Evolutionary conservation across 2,329 filamentous ascomycete species (phyloP).

Genomic region (Knufia fluminis): DNA sequence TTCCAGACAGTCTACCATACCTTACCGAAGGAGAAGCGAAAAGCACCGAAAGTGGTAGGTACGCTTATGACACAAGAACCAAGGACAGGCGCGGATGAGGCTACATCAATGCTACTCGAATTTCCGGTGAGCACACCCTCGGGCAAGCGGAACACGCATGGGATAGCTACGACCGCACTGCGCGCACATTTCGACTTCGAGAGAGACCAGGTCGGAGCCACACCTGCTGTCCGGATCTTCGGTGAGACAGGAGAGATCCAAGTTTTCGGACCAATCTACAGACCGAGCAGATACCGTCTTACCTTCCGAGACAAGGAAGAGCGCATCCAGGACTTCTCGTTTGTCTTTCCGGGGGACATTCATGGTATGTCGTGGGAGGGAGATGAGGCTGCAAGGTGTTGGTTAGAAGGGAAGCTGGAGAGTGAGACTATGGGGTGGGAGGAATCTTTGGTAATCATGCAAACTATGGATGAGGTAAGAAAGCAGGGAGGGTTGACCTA

Average conservation of each 20-base stretch:
- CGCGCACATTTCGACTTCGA: slow-evolving; percentile 21
- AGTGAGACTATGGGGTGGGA: slow-evolving; percentile 70
- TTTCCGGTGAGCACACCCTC: slow-evolving; percentile 28
- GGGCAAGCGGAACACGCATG: slow-evolving; percentile 64
- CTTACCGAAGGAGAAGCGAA: slow-evolving; percentile 53
- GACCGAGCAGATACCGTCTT: slow-evolving; percentile 53
- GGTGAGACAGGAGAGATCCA: slow-evolving; percentile 24
- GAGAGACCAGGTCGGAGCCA: slow-evolving; percentile 29
- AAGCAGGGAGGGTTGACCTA: slow-evolving; percentile 54
- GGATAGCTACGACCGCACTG: slow-evolving; percentile 23
- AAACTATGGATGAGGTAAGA: slow-evolving; percentile 64
- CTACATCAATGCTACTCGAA: slow-evolving; percentile 24
- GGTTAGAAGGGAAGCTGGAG: slow-evolving; percentile 56
- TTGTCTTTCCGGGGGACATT: slow-evolving; percentile 16
- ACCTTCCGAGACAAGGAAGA: slow-evolving; percentile 23
- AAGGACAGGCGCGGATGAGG: slow-evolving; percentile 25
- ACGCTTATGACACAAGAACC: slow-evolving; percentile 31
- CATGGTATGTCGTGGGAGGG: slow-evolving; percentile 22
- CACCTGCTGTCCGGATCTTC: slow-evolving; percentile 30
- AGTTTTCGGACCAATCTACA: slow-evolving; percentile 25
- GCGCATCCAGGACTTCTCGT: slow-evolving; percentile 14
- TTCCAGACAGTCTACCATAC: slow-evolving; percentile 53
- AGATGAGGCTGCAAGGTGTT: slow-evolving; percentile 16
- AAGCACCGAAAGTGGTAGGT: slow-evolving; percentile 58
- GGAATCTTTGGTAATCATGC: slow-evolving; percentile 81